Conservation (phyloP, 768 basidiomycete genomes). For the Suillus alpinus region DNA sequence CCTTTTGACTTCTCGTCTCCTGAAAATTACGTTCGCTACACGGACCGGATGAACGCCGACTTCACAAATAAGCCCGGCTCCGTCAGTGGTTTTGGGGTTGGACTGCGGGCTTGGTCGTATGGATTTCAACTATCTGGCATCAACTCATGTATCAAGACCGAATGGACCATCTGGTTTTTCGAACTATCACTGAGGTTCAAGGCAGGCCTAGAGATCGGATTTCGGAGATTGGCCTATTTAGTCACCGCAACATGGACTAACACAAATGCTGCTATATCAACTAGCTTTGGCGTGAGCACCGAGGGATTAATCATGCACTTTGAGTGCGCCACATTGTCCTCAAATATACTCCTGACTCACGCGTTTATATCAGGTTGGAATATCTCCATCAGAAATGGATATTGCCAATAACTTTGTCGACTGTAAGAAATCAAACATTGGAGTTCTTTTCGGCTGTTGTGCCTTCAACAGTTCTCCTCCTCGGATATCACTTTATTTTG, state of each 20-base stretch:
- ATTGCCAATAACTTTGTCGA: constrained; percentile 56
- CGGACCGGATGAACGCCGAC: constrained; percentile 21
- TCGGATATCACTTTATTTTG: constrained; percentile 58
- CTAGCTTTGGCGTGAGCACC: constrained; percentile 41
- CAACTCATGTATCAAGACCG: constrained; percentile 47
- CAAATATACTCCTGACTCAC: constrained; percentile 15
- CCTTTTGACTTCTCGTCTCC: constrained; percentile 33
- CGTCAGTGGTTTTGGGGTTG: constrained; percentile 46
- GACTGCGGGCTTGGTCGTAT: constrained; percentile 44
- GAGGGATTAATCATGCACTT: constrained; percentile 51
- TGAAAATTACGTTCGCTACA: constrained; percentile 21
- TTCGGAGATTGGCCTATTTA: constrained; percentile 42
- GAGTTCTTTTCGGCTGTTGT: constrained; percentile 51
- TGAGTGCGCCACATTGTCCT: constrained; percentile 39
- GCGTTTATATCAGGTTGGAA: constrained; percentile 37
- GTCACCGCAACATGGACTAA: constrained; percentile 50
- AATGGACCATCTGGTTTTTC: constrained; percentile 49
- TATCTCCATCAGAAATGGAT: constrained; percentile 58
- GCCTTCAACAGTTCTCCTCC: constrained; percentile 49
- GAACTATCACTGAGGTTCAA: constrained; percentile 57
- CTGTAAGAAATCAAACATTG: constrained; percentile 43
- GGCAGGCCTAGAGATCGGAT: constrained; percentile 45
- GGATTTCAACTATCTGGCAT: constrained; percentile 49
- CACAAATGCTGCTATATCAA: constrained; percentile 41
- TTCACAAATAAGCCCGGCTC: constrained; percentile 41